Evolutionary conservation across 2,329 filamentous ascomycete species (phyloP).

Genomic region (Ilyonectria mors-panacis): DNA sequence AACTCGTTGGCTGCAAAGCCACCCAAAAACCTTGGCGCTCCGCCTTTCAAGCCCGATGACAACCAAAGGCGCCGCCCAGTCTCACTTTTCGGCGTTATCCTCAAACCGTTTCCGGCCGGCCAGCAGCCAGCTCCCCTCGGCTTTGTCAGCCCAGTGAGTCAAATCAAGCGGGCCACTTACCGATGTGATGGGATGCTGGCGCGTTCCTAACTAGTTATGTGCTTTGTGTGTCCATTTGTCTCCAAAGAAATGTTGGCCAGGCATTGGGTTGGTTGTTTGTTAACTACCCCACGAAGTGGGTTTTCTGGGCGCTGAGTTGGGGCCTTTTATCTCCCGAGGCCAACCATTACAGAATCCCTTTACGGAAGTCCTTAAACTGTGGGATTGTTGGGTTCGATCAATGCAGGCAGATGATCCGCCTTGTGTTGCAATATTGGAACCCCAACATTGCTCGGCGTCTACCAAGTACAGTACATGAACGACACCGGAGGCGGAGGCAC

Average conservation of each 20-base stretch:
- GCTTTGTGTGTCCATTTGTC: background rate
- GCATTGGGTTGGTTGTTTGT: background rate
- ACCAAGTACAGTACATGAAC: background rate
- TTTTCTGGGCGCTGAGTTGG: background rate
- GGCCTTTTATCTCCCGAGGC: background rate
- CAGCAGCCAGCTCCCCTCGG: background rate
- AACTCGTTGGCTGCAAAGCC: constrained; percentile 1
- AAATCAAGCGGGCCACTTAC: constrained; percentile 1
- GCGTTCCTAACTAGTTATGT: background rate
- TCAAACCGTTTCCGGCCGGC: constrained; percentile 6
- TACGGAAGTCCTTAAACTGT: constrained; percentile 3
- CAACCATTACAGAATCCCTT: constrained; percentile 6
- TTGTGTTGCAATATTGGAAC: background rate
- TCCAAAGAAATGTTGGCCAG: background rate
- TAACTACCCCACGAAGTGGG: constrained; percentile 14
- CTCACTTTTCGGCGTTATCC: constrained; percentile 6
- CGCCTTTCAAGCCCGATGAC: background rate
- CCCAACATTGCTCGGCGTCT: background rate
- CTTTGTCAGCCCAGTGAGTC: constrained; percentile 8
- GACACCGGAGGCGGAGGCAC: background rate
- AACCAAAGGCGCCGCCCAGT: background rate
- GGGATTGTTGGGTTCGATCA: background rate
- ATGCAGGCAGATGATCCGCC: background rate
- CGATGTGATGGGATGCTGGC: background rate
- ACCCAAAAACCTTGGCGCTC: constrained; percentile 11